Conservation (phyloP, 78 protist species). For the Dictyostelium brefeldianum region DNA sequence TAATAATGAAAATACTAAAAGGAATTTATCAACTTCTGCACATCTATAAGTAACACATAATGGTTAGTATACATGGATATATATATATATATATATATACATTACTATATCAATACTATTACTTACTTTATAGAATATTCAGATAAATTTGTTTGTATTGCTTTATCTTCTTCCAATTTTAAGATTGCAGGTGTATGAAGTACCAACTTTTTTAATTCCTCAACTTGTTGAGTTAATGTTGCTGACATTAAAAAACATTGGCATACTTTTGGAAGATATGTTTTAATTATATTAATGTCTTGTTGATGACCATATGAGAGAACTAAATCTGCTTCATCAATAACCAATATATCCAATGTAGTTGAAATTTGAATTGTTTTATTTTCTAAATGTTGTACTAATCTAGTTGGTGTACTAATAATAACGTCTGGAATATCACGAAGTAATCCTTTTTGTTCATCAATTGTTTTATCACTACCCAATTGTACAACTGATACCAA, state of each 20-base stretch:
- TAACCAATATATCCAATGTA: conserved; percentile 66
- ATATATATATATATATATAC: not conserved
- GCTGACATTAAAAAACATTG: conserved; percentile 95
- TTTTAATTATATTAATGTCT: conserved; percentile 65
- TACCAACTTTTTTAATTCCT: conserved; percentile 75
- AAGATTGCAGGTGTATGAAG: conserved; percentile 83
- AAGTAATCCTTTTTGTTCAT: conserved; percentile 49
- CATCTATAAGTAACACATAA: conserved; percentile 23
- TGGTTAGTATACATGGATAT: too few relatives aligned
- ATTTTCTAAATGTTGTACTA: conserved; percentile 75
- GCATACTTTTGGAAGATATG: conserved; percentile 52
- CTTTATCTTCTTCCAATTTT: conserved; percentile 69
- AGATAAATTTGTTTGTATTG: conserved; percentile 46
- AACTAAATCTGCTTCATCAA: conserved; percentile 95
- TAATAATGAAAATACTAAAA: conserved; percentile 84
- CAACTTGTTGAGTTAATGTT: conserved; percentile 88
- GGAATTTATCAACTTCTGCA: conserved; percentile 78
- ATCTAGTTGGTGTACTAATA: conserved; percentile 87
- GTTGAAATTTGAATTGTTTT: conserved; percentile 19
- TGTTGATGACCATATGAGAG: conserved; percentile 89
- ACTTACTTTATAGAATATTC: conserved; percentile 68
- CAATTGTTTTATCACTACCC: conserved; percentile 31
- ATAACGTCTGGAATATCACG: conserved; percentile 83
- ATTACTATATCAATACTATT: not conserved
- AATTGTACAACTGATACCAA: conserved; percentile 50